Evolutionary conservation across 495 filamentous ascomycete species (phyloP), one percentile per base, ranked within the genome.

Genomic region (Halenospora varia): DNA sequence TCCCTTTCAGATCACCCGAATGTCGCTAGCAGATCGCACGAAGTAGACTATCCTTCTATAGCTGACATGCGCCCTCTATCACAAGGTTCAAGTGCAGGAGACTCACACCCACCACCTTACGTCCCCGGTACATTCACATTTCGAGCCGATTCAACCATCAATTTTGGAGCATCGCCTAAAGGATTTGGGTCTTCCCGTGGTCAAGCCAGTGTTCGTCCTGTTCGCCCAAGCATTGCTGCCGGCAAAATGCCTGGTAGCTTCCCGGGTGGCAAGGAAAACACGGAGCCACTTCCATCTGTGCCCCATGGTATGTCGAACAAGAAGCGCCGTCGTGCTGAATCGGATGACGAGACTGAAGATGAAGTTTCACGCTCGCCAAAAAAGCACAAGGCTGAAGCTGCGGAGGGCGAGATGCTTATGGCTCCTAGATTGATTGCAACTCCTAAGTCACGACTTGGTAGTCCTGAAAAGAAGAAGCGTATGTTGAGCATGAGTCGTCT

Each of bases 251-350:
- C 79, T 2, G 79, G 78, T 25, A 74, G 71, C 61, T 82, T 79
- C 60, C 77, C 77, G 11, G 61, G 56, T 53, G 51, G 70, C 0
- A 81, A 81, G 65, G 77, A 81, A 61, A 65, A 65, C 23, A 24
- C 41, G 2, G 48, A 46, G 10, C 78, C 77, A 42, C 62, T 71
- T 46, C 73, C 68, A 19, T 74, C 76, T 4, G 59, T 69, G 17
- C 77, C 85, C 3, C 86, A 90, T 63, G 88, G 88, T 26, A 82
- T 92, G 65, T 65, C 71, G 2, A 89, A 87, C 72, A 89, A 92
- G 75, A 90, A 90, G 73, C 78, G 87, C 46, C 78, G 79, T 54
- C 79, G 83, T 15, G 75, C 74, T 24, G 73, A 64, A 48, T 73
- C 69, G 24, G 77, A 80, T 60, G 80, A 80, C 57, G 74, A 78